Evolutionary conservation across 495 filamentous ascomycete genomes (phyloP), one percentile per base, ranked within the genome.

Genomic region (Corynascus novoguineensis): DNA sequence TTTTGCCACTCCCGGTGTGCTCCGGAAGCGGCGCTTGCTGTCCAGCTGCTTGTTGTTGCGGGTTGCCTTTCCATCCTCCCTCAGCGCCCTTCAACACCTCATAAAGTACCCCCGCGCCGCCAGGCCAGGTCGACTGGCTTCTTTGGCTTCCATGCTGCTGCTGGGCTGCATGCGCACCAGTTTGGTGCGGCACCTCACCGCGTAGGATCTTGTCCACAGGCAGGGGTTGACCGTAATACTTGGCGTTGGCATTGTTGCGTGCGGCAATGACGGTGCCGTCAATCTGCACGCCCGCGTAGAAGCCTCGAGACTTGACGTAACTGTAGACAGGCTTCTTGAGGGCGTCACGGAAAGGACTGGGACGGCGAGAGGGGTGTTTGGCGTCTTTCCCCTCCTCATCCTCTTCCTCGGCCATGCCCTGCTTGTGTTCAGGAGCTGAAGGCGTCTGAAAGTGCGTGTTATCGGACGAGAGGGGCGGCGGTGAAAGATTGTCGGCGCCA

Each of bases 181-280:
- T n/a, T n/a, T n/a, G n/a, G n/a, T n/a, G n/a, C n/a, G 66, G 58
- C 0, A 81, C 82, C 58, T 89, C 84, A 27, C 88, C 87, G 4
- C 77, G 74, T 7, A 93, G 66, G 50, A 93, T 90, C 42, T 87
- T 81, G 9, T 63, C 68, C 8, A 86, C 85, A 0, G 79, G 72
- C 31, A 91, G 75, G 7, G 76, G 73, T 56, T 83, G 75, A 25
- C 83, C 81, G 63, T 90, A 93, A 62, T 91, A 92, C 2, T 77
- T 74, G 49, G 86, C 85, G 65, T 93, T 93, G 68, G 89, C 88
- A 53, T 88, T 86, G n/a, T 81, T 85, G 12, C 89, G 78, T 70
- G 89, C 86, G 47, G 89, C 83, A 56, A 93, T 75, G 29, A 91
- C 79, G 0, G 87, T 90, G 0, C 89, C 89, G 61, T 92, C 88